Evolutionary conservation across 768 basidiomycete species (phyloP).

Genomic region (Tephrocybe sp.): DNA sequence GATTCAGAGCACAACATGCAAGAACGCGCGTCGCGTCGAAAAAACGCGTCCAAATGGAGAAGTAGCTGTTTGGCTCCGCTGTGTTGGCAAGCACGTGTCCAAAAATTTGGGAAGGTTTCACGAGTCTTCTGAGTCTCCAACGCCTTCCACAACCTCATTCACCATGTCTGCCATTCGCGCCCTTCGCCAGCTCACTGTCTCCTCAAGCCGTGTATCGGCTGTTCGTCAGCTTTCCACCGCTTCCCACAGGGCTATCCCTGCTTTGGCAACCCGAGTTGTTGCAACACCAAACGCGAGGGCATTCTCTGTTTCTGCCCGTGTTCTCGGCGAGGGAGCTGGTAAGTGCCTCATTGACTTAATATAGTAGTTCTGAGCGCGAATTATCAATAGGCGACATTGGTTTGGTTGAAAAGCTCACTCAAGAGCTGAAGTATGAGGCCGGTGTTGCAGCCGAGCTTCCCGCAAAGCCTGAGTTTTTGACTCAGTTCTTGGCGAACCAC

Average conservation of each 20-base stretch:
- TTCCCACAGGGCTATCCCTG: slow-evolving; percentile 27
- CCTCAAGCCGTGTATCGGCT: slow-evolving; percentile 38
- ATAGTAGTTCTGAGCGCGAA: not conserved
- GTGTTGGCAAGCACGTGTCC: slow-evolving; percentile 11
- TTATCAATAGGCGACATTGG: slow-evolving; percentile 59
- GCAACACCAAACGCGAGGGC: slow-evolving; percentile 26
- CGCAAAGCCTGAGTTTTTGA: slow-evolving; percentile 70
- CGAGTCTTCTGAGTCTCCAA: no score
- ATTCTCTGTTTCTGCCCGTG: slow-evolving; percentile 44
- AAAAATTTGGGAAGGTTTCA: slow-evolving; percentile 9
- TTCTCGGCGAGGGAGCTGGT: slow-evolving; percentile 46
- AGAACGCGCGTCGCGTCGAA: not conserved
- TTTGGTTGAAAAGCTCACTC: slow-evolving; percentile 69
- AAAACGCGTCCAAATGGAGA: not conserved
- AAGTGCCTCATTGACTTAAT: slow-evolving; percentile 21
- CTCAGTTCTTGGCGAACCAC: slow-evolving; percentile 66
- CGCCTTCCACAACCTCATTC: slow-evolving; percentile 10
- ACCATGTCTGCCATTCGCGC: slow-evolving; percentile 62
- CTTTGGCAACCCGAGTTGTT: slow-evolving; percentile 22
- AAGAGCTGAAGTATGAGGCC: slow-evolving; percentile 86
- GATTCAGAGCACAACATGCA: no score
- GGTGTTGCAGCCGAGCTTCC: slow-evolving; percentile 42
- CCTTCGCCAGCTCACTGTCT: slow-evolving; percentile 53
- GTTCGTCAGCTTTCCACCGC: slow-evolving; percentile 28
- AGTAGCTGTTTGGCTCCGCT: slow-evolving; percentile 5